Base-by-base conservation (phyloP, 2,329 filamentous ascomycete species). In the Paracamarosporium sp. region DNA sequence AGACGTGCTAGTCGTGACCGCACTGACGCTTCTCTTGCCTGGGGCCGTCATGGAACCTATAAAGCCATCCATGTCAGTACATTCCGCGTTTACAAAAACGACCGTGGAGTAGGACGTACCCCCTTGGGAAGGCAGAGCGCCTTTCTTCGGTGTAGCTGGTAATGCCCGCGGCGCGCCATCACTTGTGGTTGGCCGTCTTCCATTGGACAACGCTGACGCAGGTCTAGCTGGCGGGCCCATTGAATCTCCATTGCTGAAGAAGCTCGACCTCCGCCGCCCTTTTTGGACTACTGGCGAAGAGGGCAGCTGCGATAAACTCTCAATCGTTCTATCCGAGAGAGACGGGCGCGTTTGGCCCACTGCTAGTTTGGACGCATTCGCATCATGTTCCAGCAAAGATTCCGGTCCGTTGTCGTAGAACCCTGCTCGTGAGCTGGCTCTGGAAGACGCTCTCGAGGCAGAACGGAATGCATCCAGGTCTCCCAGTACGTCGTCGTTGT, bases 291-390 rank as follows among this genome's bases (percentile, higher is more conserved):
- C 62, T 4, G 93, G 93, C 0, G 93, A 95, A 0, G 91, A 87
- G 0, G 93, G 91, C 28, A 97, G 80, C 45, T 88, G 86, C 3
- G 92, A 85, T 5, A 97, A 80, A 0, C 92, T 96, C 73, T 96
- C 92, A 40, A 96, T 88, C 0, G 93, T 96, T 56, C 94, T 84
- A 67, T 97, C 93, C 0, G 90, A 88, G 4, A 97, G 81, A 0
- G 91, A 93, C 13, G 79, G 80, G 12, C 81, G 71, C 4, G 78
- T 68, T 63, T 50, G 85, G 81, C 52, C 70, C 54, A 63, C 56
- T 11, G 57, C 61, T 11, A 62, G 60, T 41, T 61, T 63, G 5
- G 52, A 51, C 0, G 56, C 50, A 56, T 68, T 62, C 58, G 65
- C 44, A 44, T 61, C 58, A 5, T 56, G 51, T 12, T 68, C 65